Evolutionary conservation across 2,329 filamentous ascomycete species (phyloP), one percentile per base, ranked within the genome.

Genomic region (Aspergillus phoenicis): DNA sequence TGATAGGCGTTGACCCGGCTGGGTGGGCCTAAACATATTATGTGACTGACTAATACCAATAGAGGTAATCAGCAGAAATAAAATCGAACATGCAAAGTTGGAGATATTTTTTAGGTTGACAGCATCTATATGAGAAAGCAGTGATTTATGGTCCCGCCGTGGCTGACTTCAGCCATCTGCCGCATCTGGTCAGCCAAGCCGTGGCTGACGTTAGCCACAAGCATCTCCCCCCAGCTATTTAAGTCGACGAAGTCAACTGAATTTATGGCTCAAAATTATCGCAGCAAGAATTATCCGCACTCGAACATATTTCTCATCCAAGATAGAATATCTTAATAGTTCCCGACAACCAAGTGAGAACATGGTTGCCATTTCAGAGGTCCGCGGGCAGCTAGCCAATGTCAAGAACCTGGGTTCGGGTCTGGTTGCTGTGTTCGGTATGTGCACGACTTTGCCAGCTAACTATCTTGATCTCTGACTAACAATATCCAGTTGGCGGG

Each of bases 401-500:
- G 7, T 69, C 62, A 56, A 52, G 48, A 60, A 58, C 22, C 58
- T 66, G 20, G 45, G 48, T n/a, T 52, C 64, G 6, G 59, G 63
- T 47, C 63, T 65, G 36, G 60, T 65, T 41, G 66, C 60, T 15
- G 64, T 68, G 24, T 68, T 68, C 54, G 62, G 65, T 66, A 62
- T 38, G 57, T 58, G 24, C 28, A 55, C 11, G 33, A 15, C 11
- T 15, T 5, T 36, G 5, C n/a, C n/a, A n/a, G n/a, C 26, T 26
- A 26, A 4, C 33, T 15, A 36, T 15, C 33, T 15, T 30, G 11
- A 11, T 13, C 11, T 4, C 11, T 20, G 39, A 20, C 51, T 60
- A 52, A 53, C 43, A 38, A 39, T 15, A 2, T 20, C 28, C 52
- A 68, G 67, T 83, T 3, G 83, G 84, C 48, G 83, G 79, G 41